Conservation (phyloP, 805 yeast genomes). For the Peterozyma toletana region DNA sequence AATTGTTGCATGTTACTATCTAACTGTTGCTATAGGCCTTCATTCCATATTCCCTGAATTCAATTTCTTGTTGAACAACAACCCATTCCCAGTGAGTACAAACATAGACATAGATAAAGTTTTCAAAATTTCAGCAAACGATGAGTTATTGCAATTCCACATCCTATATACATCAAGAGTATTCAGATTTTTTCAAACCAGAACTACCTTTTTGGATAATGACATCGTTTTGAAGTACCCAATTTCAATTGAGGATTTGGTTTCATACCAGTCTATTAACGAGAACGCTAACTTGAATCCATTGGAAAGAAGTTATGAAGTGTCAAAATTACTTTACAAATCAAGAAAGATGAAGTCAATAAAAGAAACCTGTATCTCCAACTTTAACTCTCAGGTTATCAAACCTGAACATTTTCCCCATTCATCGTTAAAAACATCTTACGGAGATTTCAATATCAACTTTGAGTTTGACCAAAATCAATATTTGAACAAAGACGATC, state of each 20-base stretch:
- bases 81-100: no score
- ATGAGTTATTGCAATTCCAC: not conserved
- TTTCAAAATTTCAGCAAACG: not conserved
- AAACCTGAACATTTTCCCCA: constrained; percentile 4
- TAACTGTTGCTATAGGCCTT: not conserved
- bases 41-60: constrained; percentile 2
- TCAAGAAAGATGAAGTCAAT: constrained; percentile 1
- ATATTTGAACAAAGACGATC: no score
- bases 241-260: constrained; percentile 1
- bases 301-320: not conserved
- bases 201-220: not conserved
- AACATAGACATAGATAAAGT: not conserved
- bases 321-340: not conserved
- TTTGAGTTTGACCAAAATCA: no score
- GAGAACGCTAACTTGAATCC: no score
- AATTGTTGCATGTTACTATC: constrained; percentile 1
- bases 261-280: no score
- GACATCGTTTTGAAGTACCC: constrained; percentile 3
- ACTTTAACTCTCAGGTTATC: not conserved
- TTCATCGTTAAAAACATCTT: no score
- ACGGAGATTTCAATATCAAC: no score
- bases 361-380: not conserved
- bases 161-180: not conserved
- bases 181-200: not conserved
- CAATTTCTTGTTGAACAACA: constrained; percentile 1